These are phyloP conservation scores for Ceratobasidium sp. DNA, from an alignment of 1,284 basidiomycete species.

Conservation along the genomic window DNA sequence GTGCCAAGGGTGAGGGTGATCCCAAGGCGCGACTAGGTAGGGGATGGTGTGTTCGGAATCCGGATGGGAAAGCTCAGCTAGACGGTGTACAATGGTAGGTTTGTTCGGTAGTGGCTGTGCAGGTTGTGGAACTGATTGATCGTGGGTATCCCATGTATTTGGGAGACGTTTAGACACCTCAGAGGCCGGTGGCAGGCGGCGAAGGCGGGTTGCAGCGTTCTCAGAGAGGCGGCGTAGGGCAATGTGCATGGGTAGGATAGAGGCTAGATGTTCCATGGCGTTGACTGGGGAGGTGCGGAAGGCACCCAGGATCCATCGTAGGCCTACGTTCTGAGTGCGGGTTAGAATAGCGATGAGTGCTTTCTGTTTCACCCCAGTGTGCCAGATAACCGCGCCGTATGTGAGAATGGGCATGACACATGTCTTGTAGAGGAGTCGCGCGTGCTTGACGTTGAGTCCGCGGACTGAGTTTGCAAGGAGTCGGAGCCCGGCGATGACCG, in stretches of 20 bases:
- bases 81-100: neutral
- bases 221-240: constrained; percentile 48
- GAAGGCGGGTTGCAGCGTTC: constrained; percentile 25
- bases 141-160: neutral
- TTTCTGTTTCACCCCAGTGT: constrained; percentile 52
- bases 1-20: constrained; percentile 11
- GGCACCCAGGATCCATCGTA: constrained; percentile 57
- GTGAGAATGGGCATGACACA: constrained; percentile 44
- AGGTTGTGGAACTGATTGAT: neutral
- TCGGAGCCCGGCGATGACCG: constrained; percentile 53
- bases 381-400: constrained; percentile 56
- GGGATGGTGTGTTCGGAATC: neutral
- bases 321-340: constrained; percentile 55
- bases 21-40: constrained; percentile 18
- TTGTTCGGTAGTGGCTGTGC: neutral
- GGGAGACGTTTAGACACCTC: constrained; percentile 9
- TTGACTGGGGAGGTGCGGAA: constrained; percentile 58
- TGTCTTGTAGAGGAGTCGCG: constrained; percentile 48
- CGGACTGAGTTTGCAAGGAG: constrained; percentile 60
- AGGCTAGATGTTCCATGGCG: constrained; percentile 57
- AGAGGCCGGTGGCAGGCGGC: neutral
- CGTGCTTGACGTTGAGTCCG: constrained; percentile 55
- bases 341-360: constrained; percentile 52
- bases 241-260: constrained; percentile 55
- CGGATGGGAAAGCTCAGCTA: neutral